Conservation (phyloP, 495 filamentous ascomycete genomes). For the Penicillium paradoxum region DNA sequence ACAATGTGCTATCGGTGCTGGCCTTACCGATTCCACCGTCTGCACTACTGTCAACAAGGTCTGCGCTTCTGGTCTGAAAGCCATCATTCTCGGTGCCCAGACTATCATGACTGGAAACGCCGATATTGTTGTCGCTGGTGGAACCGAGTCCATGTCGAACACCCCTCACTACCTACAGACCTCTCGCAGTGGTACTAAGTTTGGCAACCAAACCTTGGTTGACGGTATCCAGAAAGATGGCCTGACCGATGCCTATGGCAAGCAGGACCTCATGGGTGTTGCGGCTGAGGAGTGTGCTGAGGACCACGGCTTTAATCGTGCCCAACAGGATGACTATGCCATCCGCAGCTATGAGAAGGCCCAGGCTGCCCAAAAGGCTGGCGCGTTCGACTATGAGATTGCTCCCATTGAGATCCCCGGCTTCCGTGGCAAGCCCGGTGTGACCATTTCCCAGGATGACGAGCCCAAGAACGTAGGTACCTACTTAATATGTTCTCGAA, state of each 20-base stretch:
- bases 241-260: conserved; percentile 82
- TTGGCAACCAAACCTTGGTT: conserved; percentile 77
- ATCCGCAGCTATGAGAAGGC: conserved; percentile 89
- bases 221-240: conserved; percentile 92
- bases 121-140: conserved; percentile 83
- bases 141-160: conserved; percentile 97
- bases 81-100: conserved; percentile 90
- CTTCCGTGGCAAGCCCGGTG: conserved; percentile 81
- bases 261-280: conserved; percentile 91
- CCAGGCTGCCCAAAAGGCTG: conserved; percentile 72
- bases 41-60: conserved; percentile 98
- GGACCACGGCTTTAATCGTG: conserved; percentile 74
- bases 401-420: conserved; percentile 82
- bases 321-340: conserved; percentile 88
- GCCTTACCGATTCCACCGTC: conserved; percentile 70
- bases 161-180: conserved; percentile 90
- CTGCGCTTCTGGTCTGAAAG: conserved; percentile 90
- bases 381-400: conserved; percentile 80
- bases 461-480: conserved; percentile 80
- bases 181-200: conserved; percentile 80
- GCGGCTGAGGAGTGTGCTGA: conserved; percentile 85
- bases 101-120: conserved; percentile 95
- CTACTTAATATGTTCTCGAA: not conserved
- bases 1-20: conserved; percentile 85
- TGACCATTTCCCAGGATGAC: conserved; percentile 79